Base-by-base conservation (phyloP, 495 filamentous ascomycete species). In the Amniculicola lignicola region DNA sequence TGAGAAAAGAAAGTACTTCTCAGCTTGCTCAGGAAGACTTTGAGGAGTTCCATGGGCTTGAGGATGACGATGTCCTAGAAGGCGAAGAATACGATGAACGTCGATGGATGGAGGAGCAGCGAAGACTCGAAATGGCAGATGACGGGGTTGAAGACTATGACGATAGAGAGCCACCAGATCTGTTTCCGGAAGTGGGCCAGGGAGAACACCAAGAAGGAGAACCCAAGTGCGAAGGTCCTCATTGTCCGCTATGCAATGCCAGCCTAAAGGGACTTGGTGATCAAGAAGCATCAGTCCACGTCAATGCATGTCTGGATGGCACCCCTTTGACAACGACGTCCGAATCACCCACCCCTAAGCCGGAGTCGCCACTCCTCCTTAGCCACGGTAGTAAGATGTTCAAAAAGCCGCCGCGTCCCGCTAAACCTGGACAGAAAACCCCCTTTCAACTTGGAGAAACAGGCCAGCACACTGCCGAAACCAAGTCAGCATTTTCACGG, bases 221-320 rank as follows among this genome's bases (percentile, higher is more conserved):
- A 1, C 25, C 19, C 7, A 46, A 38, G 1, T 38, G 42, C n/a
- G 55, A 47, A 16, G 24, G 24, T 22, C 63, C 65, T 10, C 33
- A 37, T n/a, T 96, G 91, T 72, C 91, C 91, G 1, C 81, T 96
- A 37, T 96, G 91, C 62, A 77, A 79, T 61, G 72, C 72, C 27
- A 81, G 70, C 62, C 69, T 95, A 15, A 71, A 63, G 2, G 82
- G 82, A 2, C 65, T 87, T 31, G 78, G 67, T 27, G 77, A 87
- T 40, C 54, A 73, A 75, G 81, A 77, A 27, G 72, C 74, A 16
- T 78, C 79, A 7, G 58, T 77, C 5, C 93, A 99, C 68, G 93
- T 97, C 52, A 99, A 99, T 67, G 79, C 82, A 31, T 99, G 93
- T 72, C 74, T 99, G 11, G 93, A 99, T 71, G 89, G 89, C 0